A percentile compares a stretch with the other conserved stretches of the same genome.
Evolutionary conservation across 352 stramenopile species (phyloP).

Genomic region (Phytophthora melonis): DNA sequence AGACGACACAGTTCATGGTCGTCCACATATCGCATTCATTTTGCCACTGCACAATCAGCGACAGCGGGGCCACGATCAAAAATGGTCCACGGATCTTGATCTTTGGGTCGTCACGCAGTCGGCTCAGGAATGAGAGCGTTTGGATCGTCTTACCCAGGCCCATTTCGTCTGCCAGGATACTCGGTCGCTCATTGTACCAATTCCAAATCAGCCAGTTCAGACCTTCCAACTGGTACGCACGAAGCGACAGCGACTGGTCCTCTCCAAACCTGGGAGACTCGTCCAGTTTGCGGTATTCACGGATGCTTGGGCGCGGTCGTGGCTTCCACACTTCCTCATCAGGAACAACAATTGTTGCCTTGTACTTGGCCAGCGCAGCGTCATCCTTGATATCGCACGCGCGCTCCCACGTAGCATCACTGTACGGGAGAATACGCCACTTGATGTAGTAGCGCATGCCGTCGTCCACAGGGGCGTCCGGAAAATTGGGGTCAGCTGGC

Average conservation of each 20-base stretch:
- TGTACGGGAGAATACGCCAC: conserved; percentile 89
- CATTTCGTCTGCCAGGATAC: conserved; percentile 92
- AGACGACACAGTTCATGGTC: conserved; percentile 99
- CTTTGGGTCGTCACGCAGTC: conserved; percentile 91
- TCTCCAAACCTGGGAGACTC: conserved; percentile 78
- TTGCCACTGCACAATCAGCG: conserved; percentile 99
- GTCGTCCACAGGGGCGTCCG: conserved; percentile 86
- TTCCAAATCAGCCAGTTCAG: conserved; percentile 93
- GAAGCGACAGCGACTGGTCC: conserved; percentile 76
- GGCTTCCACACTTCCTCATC: conserved; percentile 68
- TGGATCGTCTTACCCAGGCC: conserved; percentile 95
- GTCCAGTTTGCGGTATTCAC: conserved; percentile 90
- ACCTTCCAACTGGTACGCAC: conserved; percentile 88
- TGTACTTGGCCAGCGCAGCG: conserved; percentile 80
- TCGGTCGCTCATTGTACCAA: conserved; percentile 90
- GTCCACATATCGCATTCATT: conserved; percentile 99
- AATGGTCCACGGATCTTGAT: conserved; percentile 95
- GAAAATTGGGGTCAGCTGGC: conserved; percentile 54
- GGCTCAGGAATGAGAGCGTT: conserved; percentile 94
- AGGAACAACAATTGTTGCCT: conserved; percentile 61
- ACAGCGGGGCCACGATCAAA: conserved; percentile 98
- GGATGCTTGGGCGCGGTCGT: conserved; percentile 72
- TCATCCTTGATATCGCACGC: conserved; percentile 90
- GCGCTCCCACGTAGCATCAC: conserved; percentile 89
- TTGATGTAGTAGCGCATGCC: conserved; percentile 88